Evolutionary conservation across 1,139 yeast species (phyloP), one percentile per base, ranked within the genome.

Genomic region (Hansenula lynferdii): DNA sequence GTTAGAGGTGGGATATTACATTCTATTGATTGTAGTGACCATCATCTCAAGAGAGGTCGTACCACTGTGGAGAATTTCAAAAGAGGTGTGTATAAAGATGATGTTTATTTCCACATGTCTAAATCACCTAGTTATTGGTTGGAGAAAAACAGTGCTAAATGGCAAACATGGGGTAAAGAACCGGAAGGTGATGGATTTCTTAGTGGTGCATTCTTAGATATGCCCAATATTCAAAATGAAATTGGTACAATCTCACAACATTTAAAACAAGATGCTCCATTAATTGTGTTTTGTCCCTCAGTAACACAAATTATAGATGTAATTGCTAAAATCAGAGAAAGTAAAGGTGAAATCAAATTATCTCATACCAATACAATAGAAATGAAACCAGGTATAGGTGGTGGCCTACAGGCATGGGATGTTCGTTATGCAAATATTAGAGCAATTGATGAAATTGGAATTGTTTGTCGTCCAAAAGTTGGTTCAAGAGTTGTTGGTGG

Each of bases 401-500:
- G 75, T 22, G 72, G 70, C 0, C 47, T 65, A 36, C 64, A 64
- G 41, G 71, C 66, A 32, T 66, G 71, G 72, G 70, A 66, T 43
- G 34, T 65, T 1, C 52, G 74, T 34, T 54, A 55, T 32, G 52
- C 70, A 1, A 41, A 50, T 2, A 60, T 68, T 11, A 60, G 65
- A 48, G 60, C 63, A 7, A 61, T 69, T 1, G 68, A 66, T 5
- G 62, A 62, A 28, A 49, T 53, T 3, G 73, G 65, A 2, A 51
- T 62, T 35, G 71, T 70, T 8, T 70, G 73, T 38, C 55, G 76
- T 41, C 77, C 77, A 3, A 64, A 64, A 44, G 75, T 70, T 19
- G 75, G 74, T 1, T 47, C 59, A 2, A 57, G 60, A 41, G 58
- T 67, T 2, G 66, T 65, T 22, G 75, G 72, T 8, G 77, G 77